Evolutionary conservation across 257 asterid species (phyloP), one percentile per base, ranked within the genome.

Genomic region (Perilla frutescens): DNA sequence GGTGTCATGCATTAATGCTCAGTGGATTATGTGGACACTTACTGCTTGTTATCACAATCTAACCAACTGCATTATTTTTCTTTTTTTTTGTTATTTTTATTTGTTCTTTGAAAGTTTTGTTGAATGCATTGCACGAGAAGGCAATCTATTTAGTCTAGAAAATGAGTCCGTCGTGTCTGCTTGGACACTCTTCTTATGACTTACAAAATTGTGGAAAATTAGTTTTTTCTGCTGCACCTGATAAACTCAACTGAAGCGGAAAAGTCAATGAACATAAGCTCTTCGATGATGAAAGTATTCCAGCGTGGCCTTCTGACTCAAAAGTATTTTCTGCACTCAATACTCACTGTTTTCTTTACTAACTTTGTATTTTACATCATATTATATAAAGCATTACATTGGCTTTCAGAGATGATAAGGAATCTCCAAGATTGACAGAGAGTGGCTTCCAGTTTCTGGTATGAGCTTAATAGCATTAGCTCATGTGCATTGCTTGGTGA

Each of bases 381-480:
- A 29, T 55, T 65, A 47, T 43, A 54, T 70, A 31, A 54, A 76
- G 70, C 51, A 9, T 60, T 83, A 76, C 64, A 11, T 74, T 84
- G 77, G 57, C 66, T 81, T 84, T 80, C 90, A 94, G 98, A 85
- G 99, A 93, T 77, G 98, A 92, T 62, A 89, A 65, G 80, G 98
- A 95, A 72, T 90, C 90, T 62, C 86, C 93, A 44, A 87, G 66
- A 73, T 83, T 95, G 97, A 95, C 99, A 6, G 97, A 90, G 77
- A 88, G 96, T 70, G 99, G 99, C 62, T 95, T 95, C 86, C 98
- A 92, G 79, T 95, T 95, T 84, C 84, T 95, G 98, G 98, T 95
- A 84, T 54, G 91, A 70, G 81, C 64, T 74, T 71, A 73, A 50
- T 36, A 76, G 62, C 56, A 68, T 64, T 71, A 56, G 43, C 66